These are phyloP conservation scores for Chlorella sp. DNA, from an alignment of 139 green algal species.

Conservation along the genomic window DNA sequence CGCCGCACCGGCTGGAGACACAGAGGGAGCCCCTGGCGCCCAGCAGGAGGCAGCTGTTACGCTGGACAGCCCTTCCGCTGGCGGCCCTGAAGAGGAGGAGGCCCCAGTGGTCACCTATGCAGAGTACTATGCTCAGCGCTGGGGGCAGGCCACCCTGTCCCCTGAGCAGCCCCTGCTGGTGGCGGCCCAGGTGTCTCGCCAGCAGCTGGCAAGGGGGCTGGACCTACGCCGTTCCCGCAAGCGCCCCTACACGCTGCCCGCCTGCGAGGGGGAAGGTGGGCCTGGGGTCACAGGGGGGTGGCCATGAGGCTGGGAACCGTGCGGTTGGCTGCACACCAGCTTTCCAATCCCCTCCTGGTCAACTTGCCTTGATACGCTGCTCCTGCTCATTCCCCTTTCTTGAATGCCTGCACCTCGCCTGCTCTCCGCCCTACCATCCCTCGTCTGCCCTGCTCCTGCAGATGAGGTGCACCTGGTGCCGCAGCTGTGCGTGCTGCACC, in stretches of 20 bases:
- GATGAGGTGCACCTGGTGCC: slow-evolving; percentile 48
- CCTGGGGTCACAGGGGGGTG: background rate
- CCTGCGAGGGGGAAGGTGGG: slow-evolving; percentile 12
- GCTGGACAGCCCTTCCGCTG: background rate
- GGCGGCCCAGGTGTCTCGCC: slow-evolving; percentile 13
- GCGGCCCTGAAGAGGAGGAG: background rate
- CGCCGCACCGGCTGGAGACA: background rate
- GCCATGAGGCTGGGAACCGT: background rate
- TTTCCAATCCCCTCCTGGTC: too few relatives aligned
- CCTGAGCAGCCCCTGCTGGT: slow-evolving; percentile 39
- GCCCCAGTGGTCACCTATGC: slow-evolving; percentile 8
- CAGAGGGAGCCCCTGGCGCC: background rate
- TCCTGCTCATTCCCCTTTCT: too few relatives aligned
- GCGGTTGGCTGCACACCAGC: background rate
- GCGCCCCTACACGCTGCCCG: background rate
- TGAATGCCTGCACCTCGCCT: too few relatives aligned
- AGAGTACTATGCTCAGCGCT: slow-evolving; percentile 35
- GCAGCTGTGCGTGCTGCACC: slow-evolving; percentile 51
- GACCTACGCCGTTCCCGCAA: slow-evolving; percentile 6
- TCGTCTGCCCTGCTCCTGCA: background rate
- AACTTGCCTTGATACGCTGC: too few relatives aligned
- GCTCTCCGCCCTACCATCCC: too few relatives aligned
- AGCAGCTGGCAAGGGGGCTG: slow-evolving; percentile 24
- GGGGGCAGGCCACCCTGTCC: slow-evolving; percentile 23
- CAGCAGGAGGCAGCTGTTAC: background rate